Evolutionary conservation across 805 yeast species (phyloP).

Genomic region (Tetrapisispora namnaoensis): DNA sequence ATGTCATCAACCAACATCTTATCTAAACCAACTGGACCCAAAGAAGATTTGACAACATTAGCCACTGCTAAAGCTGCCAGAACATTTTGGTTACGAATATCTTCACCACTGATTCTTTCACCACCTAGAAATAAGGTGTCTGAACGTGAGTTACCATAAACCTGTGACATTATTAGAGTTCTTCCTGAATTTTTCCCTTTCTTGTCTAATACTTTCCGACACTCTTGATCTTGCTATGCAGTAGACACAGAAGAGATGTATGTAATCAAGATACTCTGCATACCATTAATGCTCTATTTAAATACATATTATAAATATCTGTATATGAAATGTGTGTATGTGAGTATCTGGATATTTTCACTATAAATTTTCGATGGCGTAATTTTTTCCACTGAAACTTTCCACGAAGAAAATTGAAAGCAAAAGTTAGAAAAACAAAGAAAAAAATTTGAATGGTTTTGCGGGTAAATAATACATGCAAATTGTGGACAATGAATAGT

Average conservation of each 20-base stretch:
- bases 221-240: neutral
- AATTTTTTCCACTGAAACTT: neutral
- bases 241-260: no score
- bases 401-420: neutral
- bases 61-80: constrained; percentile 84
- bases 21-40: constrained; percentile 97
- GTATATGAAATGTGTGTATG: neutral
- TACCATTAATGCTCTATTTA: no score
- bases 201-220: neutral
- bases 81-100: constrained; percentile 91
- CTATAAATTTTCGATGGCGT: neutral
- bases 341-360: neutral
- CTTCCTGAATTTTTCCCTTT: no score
- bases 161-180: constrained; percentile 37
- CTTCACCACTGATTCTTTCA: constrained; percentile 92
- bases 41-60: constrained; percentile 73
- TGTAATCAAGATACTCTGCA: no score
- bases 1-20: constrained; percentile 98
- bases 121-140: constrained; percentile 94
- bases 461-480: no score
- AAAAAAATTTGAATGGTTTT: neutral
- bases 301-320: no score
- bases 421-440: no score
- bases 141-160: constrained; percentile 75
- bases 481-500: no score